Conservation (phyloP, 129 eudicot genomes). For the Centella asiatica region DNA sequence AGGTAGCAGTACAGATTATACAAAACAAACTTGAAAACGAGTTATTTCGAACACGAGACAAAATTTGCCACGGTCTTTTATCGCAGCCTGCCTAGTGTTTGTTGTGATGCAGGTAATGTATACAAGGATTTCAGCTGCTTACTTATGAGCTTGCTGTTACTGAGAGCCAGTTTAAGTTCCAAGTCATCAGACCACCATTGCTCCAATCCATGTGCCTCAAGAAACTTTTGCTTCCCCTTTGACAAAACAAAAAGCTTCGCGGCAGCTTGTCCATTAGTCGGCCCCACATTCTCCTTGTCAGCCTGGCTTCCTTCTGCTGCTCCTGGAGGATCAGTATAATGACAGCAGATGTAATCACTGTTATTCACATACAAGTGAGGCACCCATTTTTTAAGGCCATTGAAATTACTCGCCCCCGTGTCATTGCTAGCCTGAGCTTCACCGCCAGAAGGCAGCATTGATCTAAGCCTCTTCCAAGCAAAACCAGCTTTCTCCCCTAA, state of each 20-base stretch:
- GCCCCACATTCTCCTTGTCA: constrained; percentile 71
- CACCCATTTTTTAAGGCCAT: constrained; percentile 58
- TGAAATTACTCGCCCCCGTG: constrained; percentile 3
- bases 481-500: constrained; percentile 72
- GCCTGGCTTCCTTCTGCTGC: constrained; percentile 17
- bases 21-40: not conserved
- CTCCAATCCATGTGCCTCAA: constrained; percentile 93
- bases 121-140: constrained; percentile 78
- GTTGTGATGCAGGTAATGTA: constrained; percentile 45
- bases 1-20: too few species aligned
- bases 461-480: constrained; percentile 61
- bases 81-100: constrained; percentile 19
- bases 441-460: constrained; percentile 49
- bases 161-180: constrained; percentile 70
- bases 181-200: constrained; percentile 99
- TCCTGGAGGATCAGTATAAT: constrained; percentile 57
- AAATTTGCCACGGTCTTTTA: not conserved
- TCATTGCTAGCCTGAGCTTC: constrained; percentile 7
- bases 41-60: constrained; percentile 1
- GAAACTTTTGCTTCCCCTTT: constrained; percentile 83
- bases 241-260: constrained; percentile 88
- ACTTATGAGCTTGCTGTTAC: constrained; percentile 72
- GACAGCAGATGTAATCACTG: constrained; percentile 89
- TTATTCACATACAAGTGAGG: constrained; percentile 92
- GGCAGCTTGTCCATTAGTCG: constrained; percentile 25